Evolutionary conservation across 2,329 filamentous ascomycete species (phyloP), one percentile per base, ranked within the genome.

Genomic region (Botrytis paeoniae): DNA sequence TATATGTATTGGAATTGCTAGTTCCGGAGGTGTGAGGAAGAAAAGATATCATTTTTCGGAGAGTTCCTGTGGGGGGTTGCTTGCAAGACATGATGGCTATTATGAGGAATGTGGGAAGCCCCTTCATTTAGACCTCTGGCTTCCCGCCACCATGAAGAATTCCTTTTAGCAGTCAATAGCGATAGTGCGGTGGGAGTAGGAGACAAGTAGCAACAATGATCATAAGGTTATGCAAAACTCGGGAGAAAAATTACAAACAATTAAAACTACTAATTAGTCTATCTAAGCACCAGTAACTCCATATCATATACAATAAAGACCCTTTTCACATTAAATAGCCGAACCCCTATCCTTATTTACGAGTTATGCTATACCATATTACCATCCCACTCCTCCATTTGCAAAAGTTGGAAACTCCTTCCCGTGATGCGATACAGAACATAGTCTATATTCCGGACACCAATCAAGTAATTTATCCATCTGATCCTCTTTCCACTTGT

Each of bases 401-500:
- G 57, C 69, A 29, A 68, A 64, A 48, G 57, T 68, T 20, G 62
- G 69, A 72, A 57, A 59, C 8, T 68, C 54, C 14, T 45, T 63
- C 25, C 70, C 62, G 41, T 66, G 37, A 32, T 59, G 35, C 14
- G 75, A 70, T 41, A 60, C 54, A 41, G 73, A 75, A 65, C 77
- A 79, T 32, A 79, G 70, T 61, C 76, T 77, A 41, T 76, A 77
- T 60, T 79, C 77, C 2, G 77, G 77, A 74, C 77, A 79, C 77
- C 77, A 79, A 32, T 78, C 76, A 70, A 76, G 72, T 61, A 79
- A 68, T 29, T 60, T 74, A 4, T 64, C 51, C 71, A 76, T 72
- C 73, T 78, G 73, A 32, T 75, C 70, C 45, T 78, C 74, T 61
- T 75, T 45, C 78, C 78, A 81, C 39, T 75, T 70, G 39, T 79